These are phyloP conservation scores for Phytopythium vexans DNA, from an alignment of 352 stramenopile genomes.

Conservation along the genomic window DNA sequence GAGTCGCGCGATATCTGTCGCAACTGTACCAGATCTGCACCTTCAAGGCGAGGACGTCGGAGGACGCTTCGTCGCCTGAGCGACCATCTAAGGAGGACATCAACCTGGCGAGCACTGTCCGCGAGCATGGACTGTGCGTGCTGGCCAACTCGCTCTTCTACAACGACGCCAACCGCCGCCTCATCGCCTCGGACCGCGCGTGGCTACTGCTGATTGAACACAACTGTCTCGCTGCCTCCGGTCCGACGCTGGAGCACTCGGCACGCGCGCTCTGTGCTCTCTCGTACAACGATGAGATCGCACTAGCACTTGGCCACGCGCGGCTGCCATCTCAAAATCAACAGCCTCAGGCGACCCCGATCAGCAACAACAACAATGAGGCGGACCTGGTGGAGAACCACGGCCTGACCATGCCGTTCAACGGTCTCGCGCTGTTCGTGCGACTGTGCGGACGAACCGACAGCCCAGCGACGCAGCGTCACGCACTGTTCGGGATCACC, in stretches of 20 bases:
- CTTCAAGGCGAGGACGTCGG: slow-evolving; percentile 8
- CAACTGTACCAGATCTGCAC: slow-evolving; percentile 58
- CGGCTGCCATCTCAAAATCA: slow-evolving; percentile 3
- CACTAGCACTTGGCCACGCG: slow-evolving; percentile 40
- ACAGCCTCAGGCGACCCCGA: not conserved
- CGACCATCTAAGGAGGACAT: slow-evolving; percentile 5
- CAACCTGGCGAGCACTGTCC: slow-evolving; percentile 9
- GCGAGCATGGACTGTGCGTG: slow-evolving; percentile 63
- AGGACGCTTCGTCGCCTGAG: slow-evolving; percentile 7
- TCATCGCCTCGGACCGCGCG: slow-evolving; percentile 42
- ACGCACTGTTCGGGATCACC: slow-evolving; percentile 71
- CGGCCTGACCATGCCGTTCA: slow-evolving; percentile 8
- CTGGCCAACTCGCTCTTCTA: slow-evolving; percentile 88
- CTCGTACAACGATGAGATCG: slow-evolving; percentile 82
- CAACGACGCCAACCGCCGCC: slow-evolving; percentile 84
- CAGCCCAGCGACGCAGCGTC: slow-evolving; percentile 42
- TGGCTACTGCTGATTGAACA: slow-evolving; percentile 66
- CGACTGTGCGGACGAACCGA: slow-evolving; percentile 30
- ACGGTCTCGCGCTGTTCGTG: slow-evolving; percentile 48
- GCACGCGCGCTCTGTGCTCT: slow-evolving; percentile 75
- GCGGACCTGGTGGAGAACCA: not conserved
- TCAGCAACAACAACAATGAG: slow-evolving; percentile 8
- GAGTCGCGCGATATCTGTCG: slow-evolving; percentile 68
- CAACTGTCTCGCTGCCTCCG: slow-evolving; percentile 33
- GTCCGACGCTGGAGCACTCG: slow-evolving; percentile 53